Conservation (phyloP, 148 eudicot species). For the Polygonum aviculare region DNA sequence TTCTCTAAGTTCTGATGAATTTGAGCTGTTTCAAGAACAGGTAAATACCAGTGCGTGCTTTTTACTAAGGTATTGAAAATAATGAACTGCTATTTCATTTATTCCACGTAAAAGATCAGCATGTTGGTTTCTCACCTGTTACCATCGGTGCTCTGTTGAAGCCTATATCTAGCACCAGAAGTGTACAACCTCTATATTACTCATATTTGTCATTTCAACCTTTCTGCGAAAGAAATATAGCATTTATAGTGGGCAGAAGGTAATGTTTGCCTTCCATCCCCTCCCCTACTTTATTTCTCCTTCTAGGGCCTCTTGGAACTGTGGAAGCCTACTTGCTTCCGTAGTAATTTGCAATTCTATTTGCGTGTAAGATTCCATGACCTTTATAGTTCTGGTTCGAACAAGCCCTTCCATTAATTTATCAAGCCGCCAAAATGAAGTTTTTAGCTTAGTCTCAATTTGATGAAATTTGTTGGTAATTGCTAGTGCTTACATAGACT, state of each 20-base stretch:
- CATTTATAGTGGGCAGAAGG: too few species aligned
- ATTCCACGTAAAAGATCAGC: background rate
- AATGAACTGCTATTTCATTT: background rate
- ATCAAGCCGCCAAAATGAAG: background rate
- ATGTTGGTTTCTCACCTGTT: background rate
- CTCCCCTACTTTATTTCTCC: too few species aligned
- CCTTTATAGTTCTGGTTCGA: too few species aligned
- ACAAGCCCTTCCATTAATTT: too few species aligned
- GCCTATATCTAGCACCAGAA: too few species aligned
- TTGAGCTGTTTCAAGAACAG: conserved; percentile 84
- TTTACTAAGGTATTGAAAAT: background rate
- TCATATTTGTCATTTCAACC: too few species aligned
- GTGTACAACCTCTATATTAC: too few species aligned
- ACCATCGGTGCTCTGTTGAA: too few species aligned
- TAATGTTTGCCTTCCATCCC: too few species aligned
- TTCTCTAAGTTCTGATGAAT: conserved; percentile 90
- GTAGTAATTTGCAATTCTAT: background rate
- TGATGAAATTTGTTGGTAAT: background rate
- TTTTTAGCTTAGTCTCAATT: background rate
- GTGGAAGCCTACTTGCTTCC: too few species aligned
- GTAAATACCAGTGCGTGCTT: conserved; percentile 18
- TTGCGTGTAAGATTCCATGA: background rate
- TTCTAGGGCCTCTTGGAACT: too few species aligned
- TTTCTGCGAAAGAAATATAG: too few species aligned
- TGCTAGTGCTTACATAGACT: background rate